Base-by-base conservation (phyloP, 1,139 yeast species). In the Candida tetrigidarum region DNA sequence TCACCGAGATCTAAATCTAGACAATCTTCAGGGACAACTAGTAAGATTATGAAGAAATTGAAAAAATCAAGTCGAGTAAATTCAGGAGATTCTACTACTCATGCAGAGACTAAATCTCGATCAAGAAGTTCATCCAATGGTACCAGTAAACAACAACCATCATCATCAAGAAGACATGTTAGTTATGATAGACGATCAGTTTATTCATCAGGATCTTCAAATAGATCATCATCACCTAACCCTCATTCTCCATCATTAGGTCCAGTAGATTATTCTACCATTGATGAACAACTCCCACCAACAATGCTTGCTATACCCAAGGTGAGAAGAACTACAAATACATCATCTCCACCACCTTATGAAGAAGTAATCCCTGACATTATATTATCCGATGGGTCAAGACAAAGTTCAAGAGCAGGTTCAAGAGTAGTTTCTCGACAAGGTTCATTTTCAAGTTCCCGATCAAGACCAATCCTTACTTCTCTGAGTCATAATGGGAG, bases 121-220 rank as follows among this genome's bases (percentile, higher is more conserved):
- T 41, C 43, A 11, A 28, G 39, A 41, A 41, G 39, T 29, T 41
- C 43, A 28, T 41, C 43, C 10, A 15, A 19, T n/a, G 33, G 33
- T 8, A 12, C 30, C 9, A 36, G 16, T 15, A 20, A 27, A 12
- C 34, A 28, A 29, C 10, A 23, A 15, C 22, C 5, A 25, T 25
- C 28, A 7, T 27, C 16, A 9, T 33, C 30, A 32, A 34, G 25
- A 28, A 28, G 32, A 28, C 9, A 10, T 28, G n/a, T 16, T 16
- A 28, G 32, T 15, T 16, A 14, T 3, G 14, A 4, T 5, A 16
- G 32, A 35, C 28, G 26, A 23, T 26, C 34, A 32, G 23, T 30
- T 12, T 18, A 11, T 19, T 36, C 39, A 14, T 22, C 39, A 9
- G 27, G 32, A 15, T 36, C 39, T 8, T 23, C 25, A 0, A 15